Evolutionary conservation across 805 yeast genomes (phyloP).

Genomic region (Tetrapisispora fleetii): DNA sequence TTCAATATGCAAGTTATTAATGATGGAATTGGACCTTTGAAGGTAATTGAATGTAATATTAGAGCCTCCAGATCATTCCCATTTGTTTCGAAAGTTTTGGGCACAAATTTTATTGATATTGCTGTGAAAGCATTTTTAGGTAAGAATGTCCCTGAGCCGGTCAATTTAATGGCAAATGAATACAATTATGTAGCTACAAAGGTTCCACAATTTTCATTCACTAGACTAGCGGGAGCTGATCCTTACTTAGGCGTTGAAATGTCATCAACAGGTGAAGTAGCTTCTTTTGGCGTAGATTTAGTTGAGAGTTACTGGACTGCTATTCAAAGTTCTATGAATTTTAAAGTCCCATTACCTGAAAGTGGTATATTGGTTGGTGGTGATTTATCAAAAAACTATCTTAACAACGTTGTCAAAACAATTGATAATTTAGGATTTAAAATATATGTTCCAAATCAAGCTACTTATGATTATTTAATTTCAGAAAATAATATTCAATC

Average conservation of each 20-base stretch:
- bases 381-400: slow-evolving; percentile 44
- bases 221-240: slow-evolving; percentile 98
- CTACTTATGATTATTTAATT: slow-evolving; percentile 60
- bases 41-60: slow-evolving; percentile 97
- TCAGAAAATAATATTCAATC: slow-evolving; percentile 30
- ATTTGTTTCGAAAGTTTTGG: slow-evolving; percentile 93
- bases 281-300: slow-evolving; percentile 83
- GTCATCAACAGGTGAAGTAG: slow-evolving; percentile 99
- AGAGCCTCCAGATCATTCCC: slow-evolving; percentile 99
- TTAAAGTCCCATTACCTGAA: slow-evolving; percentile 86
- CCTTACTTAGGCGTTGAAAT: slow-evolving; percentile 98
- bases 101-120: slow-evolving; percentile 87
- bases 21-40: slow-evolving; percentile 59
- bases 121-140: slow-evolving; percentile 82
- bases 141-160: slow-evolving; percentile 64
- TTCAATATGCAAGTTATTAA: slow-evolving; percentile 96
- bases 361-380: slow-evolving; percentile 91
- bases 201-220: slow-evolving; percentile 97
- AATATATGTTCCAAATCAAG: slow-evolving; percentile 65
- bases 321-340: slow-evolving; percentile 94
- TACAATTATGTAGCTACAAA: slow-evolving; percentile 89
- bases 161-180: slow-evolving; percentile 65
- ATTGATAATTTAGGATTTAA: slow-evolving; percentile 65
- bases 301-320: slow-evolving; percentile 97
- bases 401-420: slow-evolving; percentile 64